Percentiles rank a stretch among this genome's conserved stretches.
Conservation (phyloP, 441 rosid genomes). For the Francoa sonchifolia region DNA sequence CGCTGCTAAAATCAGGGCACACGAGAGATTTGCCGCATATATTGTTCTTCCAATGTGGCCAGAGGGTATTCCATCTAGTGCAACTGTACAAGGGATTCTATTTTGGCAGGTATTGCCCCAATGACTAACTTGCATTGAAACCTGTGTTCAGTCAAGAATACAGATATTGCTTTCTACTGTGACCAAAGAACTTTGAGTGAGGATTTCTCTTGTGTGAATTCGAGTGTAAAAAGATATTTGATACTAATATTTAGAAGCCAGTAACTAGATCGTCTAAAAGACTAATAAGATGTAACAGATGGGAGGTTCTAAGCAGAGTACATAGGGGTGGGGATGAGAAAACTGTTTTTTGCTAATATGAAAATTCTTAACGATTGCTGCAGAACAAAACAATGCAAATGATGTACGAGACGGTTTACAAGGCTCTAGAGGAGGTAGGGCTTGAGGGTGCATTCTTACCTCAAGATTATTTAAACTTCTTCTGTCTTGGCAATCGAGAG, state of each 20-base stretch:
- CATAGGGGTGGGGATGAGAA: no score
- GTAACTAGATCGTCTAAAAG: no score
- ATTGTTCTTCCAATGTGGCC: slow-evolving; percentile 97
- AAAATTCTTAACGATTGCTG: slow-evolving; percentile 10
- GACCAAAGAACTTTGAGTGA: no score
- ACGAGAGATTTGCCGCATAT: slow-evolving; percentile 90
- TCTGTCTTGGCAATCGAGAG: slow-evolving; percentile 89
- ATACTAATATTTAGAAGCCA: no score
- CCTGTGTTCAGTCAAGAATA: neutral
- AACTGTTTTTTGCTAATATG: slow-evolving; percentile 7
- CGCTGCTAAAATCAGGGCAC: slow-evolving; percentile 75
- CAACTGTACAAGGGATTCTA: slow-evolving; percentile 82
- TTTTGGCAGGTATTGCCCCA: slow-evolving; percentile 99
- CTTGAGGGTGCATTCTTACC: slow-evolving; percentile 59
- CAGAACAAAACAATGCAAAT: slow-evolving; percentile 96
- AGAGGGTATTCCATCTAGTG: slow-evolving; percentile 82
- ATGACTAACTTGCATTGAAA: no score
- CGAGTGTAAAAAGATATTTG: no score
- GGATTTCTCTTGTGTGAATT: no score
- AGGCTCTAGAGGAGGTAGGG: slow-evolving; percentile 73
- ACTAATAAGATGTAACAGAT: no score
- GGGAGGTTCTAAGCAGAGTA: no score
- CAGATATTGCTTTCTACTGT: no score
- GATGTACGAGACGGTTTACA: slow-evolving; percentile 87
- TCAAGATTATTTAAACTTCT: slow-evolving; percentile 78